Base-by-base conservation (phyloP, 2,329 filamentous ascomycete genomes). In the Curvularia sp. region DNA sequence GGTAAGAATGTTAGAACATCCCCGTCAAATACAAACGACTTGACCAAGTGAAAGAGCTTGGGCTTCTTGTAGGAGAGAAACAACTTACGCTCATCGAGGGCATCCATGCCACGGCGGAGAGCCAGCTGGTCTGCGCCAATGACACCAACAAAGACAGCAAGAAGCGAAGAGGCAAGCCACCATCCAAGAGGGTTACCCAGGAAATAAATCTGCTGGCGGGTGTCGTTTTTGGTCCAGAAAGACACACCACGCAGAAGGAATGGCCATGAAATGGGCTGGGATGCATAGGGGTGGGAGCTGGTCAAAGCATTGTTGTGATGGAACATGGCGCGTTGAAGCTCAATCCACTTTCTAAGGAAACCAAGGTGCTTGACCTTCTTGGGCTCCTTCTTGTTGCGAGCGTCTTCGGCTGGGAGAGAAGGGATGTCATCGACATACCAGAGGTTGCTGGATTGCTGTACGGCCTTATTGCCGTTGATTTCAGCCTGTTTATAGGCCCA, bases 391-490 rank as follows among this genome's bases (percentile, higher is more conserved):
- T 87, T 80, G 61, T 92, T 86, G 57, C 95, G 92, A 38, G 85
- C 83, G 67, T 89, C 87, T 67, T 92, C 92, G 5, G 79, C 82
- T 2, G 89, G 81, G 46, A 98, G 80, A 9, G 89, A 93, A n/a
- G 91, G 86, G 51, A 98, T 91, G 64, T 96, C 92, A 71, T 99
- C 95, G 13, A 93, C 90, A 68, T 90, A 89, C 95, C 95, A 99
- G 61, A 97, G 84, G 76, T 99, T 99, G 76, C 92, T 97, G 74
- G 90, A 89, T 62, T 94, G 91, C 27, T 88, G 83, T 53, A 96
- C 82, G 75, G 97, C 96, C 86, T 99, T 99, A 84, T 99, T 99
- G 59, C 95, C 95, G 78, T 99, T 99, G 82, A 99, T 97, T 77
- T 99, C 95, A 73, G 96, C 94, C 79, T 99, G 95, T 78, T 96